Conservation (phyloP, 1,139 yeast genomes). For the Hyphopichia buzzinii region DNA sequence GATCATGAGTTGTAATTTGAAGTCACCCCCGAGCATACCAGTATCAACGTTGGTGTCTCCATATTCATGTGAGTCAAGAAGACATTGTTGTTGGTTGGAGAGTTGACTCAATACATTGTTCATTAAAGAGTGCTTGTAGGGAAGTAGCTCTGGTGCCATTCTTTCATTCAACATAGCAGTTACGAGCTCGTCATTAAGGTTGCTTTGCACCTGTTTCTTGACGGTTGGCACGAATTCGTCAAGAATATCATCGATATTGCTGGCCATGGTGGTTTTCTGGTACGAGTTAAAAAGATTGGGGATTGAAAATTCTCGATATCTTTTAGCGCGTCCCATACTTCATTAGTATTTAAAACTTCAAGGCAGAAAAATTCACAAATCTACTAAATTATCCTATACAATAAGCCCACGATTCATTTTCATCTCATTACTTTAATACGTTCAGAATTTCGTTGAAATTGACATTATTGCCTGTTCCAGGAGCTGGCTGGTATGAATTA, state of each 20-base stretch:
- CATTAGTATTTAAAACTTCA: no score
- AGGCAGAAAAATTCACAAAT: no score
- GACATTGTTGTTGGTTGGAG: slow-evolving; percentile 67
- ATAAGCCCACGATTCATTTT: no score
- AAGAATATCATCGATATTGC: slow-evolving; percentile 59
- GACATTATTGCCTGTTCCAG: no score
- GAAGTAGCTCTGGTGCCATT: slow-evolving; percentile 78
- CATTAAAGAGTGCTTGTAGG: slow-evolving; percentile 62
- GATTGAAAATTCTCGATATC: no score
- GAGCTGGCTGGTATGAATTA: no score
- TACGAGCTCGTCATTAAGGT: slow-evolving; percentile 45
- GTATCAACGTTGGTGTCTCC: slow-evolving; percentile 41
- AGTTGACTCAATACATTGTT: slow-evolving; percentile 56
- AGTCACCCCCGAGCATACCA: slow-evolving; percentile 52
- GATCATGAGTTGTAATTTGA: slow-evolving; percentile 75
- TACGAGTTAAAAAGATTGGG: no score
- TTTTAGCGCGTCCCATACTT: no score
- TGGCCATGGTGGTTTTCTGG: slow-evolving; percentile 1
- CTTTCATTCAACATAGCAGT: slow-evolving; percentile 81
- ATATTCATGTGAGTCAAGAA: slow-evolving; percentile 58
- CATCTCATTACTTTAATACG: no score
- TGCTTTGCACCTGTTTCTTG: slow-evolving; percentile 17
- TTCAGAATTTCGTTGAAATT: no score
- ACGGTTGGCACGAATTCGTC: slow-evolving; percentile 43
- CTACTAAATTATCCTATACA: no score